Percentiles rank a stretch among this genome's conserved stretches.
Evolutionary conservation across 192 early-diverging fungal genomes (phyloP).

Genomic region (Mortierella antarctica): DNA sequence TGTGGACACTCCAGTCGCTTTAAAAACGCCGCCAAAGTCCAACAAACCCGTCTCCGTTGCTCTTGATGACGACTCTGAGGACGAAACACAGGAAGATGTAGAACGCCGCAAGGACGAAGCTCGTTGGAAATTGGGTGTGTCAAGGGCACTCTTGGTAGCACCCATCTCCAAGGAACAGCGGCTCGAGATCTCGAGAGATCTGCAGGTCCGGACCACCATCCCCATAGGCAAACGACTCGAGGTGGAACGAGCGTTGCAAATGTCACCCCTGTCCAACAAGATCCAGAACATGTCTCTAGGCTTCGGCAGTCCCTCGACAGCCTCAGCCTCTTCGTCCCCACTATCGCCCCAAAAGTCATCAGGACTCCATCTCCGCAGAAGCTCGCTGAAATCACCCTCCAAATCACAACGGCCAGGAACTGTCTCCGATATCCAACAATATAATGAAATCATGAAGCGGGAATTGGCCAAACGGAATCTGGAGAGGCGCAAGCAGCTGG

Average conservation of each 20-base stretch:
- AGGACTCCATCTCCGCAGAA: neutral
- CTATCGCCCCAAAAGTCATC: slow-evolving; percentile 1
- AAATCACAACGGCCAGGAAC: slow-evolving; percentile 9
- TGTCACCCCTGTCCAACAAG: slow-evolving; percentile 30
- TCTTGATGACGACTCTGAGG: slow-evolving; percentile 22
- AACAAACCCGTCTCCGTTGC: slow-evolving; percentile 1
- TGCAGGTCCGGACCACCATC: neutral
- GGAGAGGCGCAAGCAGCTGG: slow-evolving; percentile 14
- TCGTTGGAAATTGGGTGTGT: slow-evolving; percentile 19
- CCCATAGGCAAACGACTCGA: neutral
- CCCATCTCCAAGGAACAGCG: slow-evolving; percentile 5
- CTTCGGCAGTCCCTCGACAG: neutral
- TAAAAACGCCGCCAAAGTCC: neutral
- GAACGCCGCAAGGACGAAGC: neutral
- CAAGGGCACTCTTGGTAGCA: slow-evolving; percentile 8
- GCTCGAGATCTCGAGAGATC: neutral
- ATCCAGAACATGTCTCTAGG: slow-evolving; percentile 25
- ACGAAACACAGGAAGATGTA: slow-evolving; percentile 1
- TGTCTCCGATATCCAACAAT: neutral
- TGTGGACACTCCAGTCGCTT: neutral
- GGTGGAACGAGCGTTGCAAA: slow-evolving; percentile 13
- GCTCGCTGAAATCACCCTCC: slow-evolving; percentile 11
- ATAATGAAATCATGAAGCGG: slow-evolving; percentile 24
- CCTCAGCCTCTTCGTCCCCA: neutral
- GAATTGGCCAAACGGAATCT: slow-evolving; percentile 22